Evolutionary conservation across 306 rosid species (phyloP).

Genomic region (Lathyrus aphaca): DNA sequence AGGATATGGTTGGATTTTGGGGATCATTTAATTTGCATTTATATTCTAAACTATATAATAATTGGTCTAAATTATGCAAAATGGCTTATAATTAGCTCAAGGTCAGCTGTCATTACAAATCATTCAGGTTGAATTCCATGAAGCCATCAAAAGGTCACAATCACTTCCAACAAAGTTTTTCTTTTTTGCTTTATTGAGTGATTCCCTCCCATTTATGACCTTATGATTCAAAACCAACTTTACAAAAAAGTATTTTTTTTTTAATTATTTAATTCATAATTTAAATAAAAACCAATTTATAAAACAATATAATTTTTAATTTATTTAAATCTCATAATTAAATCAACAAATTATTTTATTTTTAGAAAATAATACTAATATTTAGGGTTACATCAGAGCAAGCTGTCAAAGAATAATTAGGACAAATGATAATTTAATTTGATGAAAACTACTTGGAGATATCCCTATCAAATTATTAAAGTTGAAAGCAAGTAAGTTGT

Average conservation of each 20-base stretch:
- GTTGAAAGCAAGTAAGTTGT: slow-evolving; percentile 32
- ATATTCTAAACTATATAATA: slow-evolving; percentile 36
- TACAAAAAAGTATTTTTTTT: no score
- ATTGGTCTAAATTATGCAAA: slow-evolving; percentile 39
- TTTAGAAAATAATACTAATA: neutral
- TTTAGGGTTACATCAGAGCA: slow-evolving; percentile 16
- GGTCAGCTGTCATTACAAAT: slow-evolving; percentile 38
- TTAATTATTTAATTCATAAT: no score
- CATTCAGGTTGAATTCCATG: slow-evolving; percentile 43
- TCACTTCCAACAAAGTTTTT: slow-evolving; percentile 49
- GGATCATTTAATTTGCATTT: slow-evolving; percentile 42
- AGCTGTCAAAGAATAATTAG: slow-evolving; percentile 37
- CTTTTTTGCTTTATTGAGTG: slow-evolving; percentile 41
- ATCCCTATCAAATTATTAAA: slow-evolving; percentile 35
- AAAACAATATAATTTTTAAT: neutral
- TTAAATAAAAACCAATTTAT: no score
- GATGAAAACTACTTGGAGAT: slow-evolving; percentile 33
- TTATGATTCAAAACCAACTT: slow-evolving; percentile 30
- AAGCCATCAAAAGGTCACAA: slow-evolving; percentile 49
- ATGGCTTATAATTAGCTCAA: slow-evolving; percentile 39
- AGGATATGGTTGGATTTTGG: slow-evolving; percentile 72
- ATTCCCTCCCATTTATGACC: slow-evolving; percentile 40
- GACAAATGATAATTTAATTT: slow-evolving; percentile 25
- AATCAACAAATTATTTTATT: no score
- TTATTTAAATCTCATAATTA: neutral